Percentiles rank a stretch among this genome's conserved stretches.
These are phyloP conservation scores for Epichloe gansuensis DNA, from an alignment of 2,329 filamentous ascomycete species.

Conservation along the genomic window DNA sequence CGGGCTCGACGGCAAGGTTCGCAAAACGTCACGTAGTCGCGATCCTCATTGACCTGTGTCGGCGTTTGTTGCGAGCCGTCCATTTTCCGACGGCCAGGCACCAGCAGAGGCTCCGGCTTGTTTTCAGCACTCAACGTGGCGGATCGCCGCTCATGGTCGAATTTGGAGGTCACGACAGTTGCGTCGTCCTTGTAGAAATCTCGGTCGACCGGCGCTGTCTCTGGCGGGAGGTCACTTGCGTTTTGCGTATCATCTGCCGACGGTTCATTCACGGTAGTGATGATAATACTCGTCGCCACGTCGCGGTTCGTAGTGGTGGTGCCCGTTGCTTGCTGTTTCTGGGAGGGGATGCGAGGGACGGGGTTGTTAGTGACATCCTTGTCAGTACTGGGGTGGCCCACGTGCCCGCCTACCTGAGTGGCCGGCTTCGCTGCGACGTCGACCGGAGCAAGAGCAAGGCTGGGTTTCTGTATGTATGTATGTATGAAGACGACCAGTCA, in stretches of 20 bases:
- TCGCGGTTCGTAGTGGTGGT: not conserved
- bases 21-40: constrained; percentile 40
- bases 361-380: constrained; percentile 3
- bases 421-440: not conserved
- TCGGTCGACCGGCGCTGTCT: not conserved
- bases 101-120: not conserved
- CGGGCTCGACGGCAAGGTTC: constrained; percentile 17
- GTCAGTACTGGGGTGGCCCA: constrained; percentile 2
- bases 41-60: constrained; percentile 44
- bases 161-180: not conserved
- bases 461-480: not conserved
- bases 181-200: not conserved
- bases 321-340: constrained; percentile 6
- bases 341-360: not conserved
- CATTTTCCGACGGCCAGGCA: constrained; percentile 17
- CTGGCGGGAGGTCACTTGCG: constrained; percentile 2
- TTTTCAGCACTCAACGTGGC: not conserved
- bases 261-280: not conserved
- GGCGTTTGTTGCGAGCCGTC: constrained; percentile 39
- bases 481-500: not conserved
- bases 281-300: not conserved
- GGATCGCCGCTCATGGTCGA: constrained; percentile 10
- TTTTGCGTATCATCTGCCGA: not conserved
- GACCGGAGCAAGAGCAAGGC: not conserved
- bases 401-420: not conserved